Base-by-base conservation (phyloP, 306 rosid genomes). In the Gastrolobium villosum region DNA sequence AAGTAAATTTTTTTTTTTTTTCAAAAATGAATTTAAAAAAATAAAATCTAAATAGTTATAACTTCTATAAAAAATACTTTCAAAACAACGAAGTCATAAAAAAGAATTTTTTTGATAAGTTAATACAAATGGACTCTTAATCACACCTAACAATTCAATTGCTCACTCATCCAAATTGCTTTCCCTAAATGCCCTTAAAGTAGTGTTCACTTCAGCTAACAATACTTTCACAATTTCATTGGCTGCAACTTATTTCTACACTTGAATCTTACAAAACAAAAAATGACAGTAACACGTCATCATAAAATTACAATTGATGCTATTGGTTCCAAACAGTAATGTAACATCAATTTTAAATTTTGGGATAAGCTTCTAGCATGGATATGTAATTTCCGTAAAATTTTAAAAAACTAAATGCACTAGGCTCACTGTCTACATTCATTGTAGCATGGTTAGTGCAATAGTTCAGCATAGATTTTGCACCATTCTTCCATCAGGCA, bases 181-280 rank as follows among this genome's bases (percentile, higher is more conserved):
- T 59, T 59, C 34, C 67, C n/a, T 35, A 32, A 20, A 20, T 62
- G 68, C 68, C n/a, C 37, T 57, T 57, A 14, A 57, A 57, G 39
- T 20, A 20, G 65, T 32, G 13, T 57, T 57, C 65, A 36, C 10
- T 37, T n/a, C 46, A 62, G 68, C 46, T 62, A 62, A 62, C 46
- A 62, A 30, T 57, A 30, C 31, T 9, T 60, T 60, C 44, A 34
- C 14, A 57, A 4, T 34, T 60, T 34, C 20, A 59, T 40, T 32
- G 9, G 39, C 14, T 59, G 15, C 10, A 31, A 59, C 5, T 10
- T 31, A 34, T 1, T 28, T 8, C 41, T 20, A 54, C 6, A 54
- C 31, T 54, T 56, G 37, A 28, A 60, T 35, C 26, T 20, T 20
- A 20, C 26, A 20, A 20, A 20, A 34, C 53, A 54, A 6, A 54